phyloP scores from a whole-genome alignment of 2,329 filamentous ascomycete species.

The Aspergillus tamarii region DNA sequence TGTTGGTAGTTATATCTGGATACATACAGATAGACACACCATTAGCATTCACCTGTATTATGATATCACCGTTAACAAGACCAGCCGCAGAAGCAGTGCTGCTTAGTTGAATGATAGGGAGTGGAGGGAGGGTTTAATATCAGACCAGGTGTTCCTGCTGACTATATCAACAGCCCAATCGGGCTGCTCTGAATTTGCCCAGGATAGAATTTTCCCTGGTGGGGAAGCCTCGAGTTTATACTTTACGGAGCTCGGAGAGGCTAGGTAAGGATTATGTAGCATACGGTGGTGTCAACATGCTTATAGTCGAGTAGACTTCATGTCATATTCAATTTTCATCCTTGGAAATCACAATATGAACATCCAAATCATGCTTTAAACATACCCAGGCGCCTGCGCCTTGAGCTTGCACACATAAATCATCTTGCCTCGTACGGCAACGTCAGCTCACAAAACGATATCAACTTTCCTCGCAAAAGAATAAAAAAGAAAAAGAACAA shows the following conservation, averaged over 20 bases:
- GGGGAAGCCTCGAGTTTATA: not conserved
- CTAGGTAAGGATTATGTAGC: not conserved
- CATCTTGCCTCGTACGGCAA: not conserved
- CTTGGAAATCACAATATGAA: not conserved
- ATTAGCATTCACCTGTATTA: not conserved
- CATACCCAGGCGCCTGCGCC: constrained; percentile 3
- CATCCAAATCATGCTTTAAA: not conserved
- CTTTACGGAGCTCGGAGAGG: not conserved
- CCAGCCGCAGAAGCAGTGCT: not conserved
- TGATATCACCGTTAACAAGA: not conserved
- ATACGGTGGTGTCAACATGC: too few species aligned
- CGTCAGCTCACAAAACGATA: not conserved
- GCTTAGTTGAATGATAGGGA: not conserved
- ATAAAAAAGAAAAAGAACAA: not conserved
- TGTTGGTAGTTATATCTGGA: not conserved
- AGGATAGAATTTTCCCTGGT: not conserved
- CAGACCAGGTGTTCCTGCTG: not conserved
- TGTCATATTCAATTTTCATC: not conserved
- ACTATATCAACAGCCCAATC: not conserved
- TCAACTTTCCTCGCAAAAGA: not conserved
- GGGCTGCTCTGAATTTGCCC: not conserved
- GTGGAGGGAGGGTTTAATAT: not conserved
- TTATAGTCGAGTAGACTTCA: not conserved
- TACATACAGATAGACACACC: not conserved
- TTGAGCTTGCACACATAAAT: not conserved